These are phyloP conservation scores for Emmonsia crescens DNA, from an alignment of 2,329 filamentous ascomycete species.

Conservation along the genomic window DNA sequence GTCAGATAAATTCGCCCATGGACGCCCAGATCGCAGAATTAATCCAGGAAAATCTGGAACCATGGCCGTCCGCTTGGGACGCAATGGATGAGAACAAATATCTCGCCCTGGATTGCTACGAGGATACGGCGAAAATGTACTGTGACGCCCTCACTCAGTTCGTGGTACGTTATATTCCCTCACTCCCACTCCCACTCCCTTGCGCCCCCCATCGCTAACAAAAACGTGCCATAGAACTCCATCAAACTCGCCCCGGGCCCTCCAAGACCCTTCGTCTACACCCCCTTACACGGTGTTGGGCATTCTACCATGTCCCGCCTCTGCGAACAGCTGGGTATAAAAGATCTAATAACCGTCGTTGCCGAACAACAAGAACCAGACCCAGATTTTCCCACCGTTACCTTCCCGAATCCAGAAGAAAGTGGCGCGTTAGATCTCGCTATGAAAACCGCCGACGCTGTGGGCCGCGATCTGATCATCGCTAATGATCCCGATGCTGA, in stretches of 20 bases:
- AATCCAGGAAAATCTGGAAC: conserved; percentile 46
- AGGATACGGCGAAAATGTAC: conserved; percentile 22
- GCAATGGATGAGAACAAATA: conserved; percentile 35
- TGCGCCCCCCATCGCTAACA: not conserved
- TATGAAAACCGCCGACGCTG: conserved; percentile 43
- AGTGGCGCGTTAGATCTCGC: conserved; percentile 51
- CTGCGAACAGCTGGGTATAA: conserved; percentile 24
- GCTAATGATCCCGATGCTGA: conserved; percentile 58
- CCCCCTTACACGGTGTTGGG: conserved; percentile 33
- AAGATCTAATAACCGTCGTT: conserved; percentile 24
- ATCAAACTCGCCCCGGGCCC: not conserved
- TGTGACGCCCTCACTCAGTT: conserved; percentile 22
- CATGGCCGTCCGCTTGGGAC: conserved; percentile 36
- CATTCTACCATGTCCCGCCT: conserved; percentile 24
- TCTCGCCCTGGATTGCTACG: conserved; percentile 20
- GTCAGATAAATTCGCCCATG: conserved; percentile 54
- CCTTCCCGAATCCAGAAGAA: conserved; percentile 57
- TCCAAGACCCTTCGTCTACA: conserved; percentile 32
- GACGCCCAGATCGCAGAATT: conserved; percentile 48
- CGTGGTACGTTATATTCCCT: conserved; percentile 17
- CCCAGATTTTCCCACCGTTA: conserved; percentile 53
- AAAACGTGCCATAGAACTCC: not conserved
- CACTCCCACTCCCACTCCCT: not conserved
- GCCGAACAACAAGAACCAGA: conserved; percentile 45
- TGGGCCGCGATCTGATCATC: conserved; percentile 42